Base-by-base conservation (phyloP, 1,284 basidiomycete species). In the Cystobasidiaceae sp. region DNA sequence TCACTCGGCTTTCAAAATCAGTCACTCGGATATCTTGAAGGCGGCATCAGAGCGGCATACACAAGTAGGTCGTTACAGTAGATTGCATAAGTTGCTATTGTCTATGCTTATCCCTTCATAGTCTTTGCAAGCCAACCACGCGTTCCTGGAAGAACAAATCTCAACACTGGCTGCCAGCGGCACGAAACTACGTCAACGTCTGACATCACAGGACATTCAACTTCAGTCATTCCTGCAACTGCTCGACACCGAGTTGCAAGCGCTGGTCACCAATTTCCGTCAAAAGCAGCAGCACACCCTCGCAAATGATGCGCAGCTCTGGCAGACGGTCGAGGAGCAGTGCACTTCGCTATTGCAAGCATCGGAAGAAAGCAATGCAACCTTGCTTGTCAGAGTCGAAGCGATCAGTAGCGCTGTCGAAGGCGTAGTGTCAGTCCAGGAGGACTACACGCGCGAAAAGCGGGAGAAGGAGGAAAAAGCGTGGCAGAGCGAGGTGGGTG, bases 401-500 rank as follows among this genome's bases (percentile, higher is more conserved):
- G 41, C 7, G 0, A 19, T 70, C 13, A 45, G 56, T 6, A 25
- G 23, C 5, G 54, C 62, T 3, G 64, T 66, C n/a, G n/a, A 17
- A 3, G 34, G 11, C 13, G 19, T 27, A 2, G 50, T 71, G 2
- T 15, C 17, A 2, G 27, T 55, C 2, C 60, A 71, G 15, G 37
- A 21, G 21, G 33, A 49, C 6, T 39, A 41, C 0, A 54, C 70
- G 1, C 32, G 27, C 1, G 23, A 32, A 9, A 25, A 66, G 32
- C 28, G 65, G 2, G 64, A 57, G 19, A 30, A 52, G 7, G 69
- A 73, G 4, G 46, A 58, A 1, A 49, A 37, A 15, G 37, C 56
- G 0, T 39, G 70, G 2, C 28, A 33, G 13, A 54, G 60, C 7
- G 71, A 72, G 64, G 71, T 70, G n/a, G n/a, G 69, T 55, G n/a